Conservation (phyloP, 1,139 yeast species). For the Casaregolazyma lundiana region DNA sequence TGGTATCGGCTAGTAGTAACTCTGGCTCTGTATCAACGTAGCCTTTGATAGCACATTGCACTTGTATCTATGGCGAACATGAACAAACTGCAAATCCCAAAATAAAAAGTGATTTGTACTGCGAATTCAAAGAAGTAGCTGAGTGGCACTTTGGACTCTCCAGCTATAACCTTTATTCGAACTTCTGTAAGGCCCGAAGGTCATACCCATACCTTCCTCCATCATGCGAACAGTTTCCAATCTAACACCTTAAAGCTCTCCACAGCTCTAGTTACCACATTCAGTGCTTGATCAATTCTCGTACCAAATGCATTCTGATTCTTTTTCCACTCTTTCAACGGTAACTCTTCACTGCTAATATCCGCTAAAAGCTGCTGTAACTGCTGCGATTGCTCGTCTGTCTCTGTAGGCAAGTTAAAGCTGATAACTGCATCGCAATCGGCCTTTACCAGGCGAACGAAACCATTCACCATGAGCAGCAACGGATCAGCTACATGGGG, state of each 20-base stretch:
- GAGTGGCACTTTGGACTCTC: no score
- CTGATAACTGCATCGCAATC: constrained; percentile 62
- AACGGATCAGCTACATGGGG: constrained; percentile 18
- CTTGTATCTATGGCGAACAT: no score
- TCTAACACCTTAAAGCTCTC: constrained; percentile 9
- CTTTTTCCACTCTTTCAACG: constrained; percentile 1
- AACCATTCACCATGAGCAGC: constrained; percentile 43
- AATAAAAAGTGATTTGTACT: no score
- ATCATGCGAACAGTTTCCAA: constrained; percentile 8
- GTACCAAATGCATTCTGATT: neutral
- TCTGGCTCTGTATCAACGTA: no score
- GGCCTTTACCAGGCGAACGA: constrained; percentile 48
- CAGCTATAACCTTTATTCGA: no score
- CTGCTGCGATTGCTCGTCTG: neutral
- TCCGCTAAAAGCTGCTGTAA: neutral
- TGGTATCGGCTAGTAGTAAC: no score
- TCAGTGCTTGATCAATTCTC: constrained; percentile 3
- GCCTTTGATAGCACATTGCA: no score
- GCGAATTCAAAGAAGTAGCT: no score
- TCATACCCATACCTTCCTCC: no score
- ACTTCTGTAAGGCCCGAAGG: no score
- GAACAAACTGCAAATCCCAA: no score
- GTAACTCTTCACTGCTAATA: neutral
- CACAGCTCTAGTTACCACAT: neutral
- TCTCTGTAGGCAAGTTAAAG: constrained; percentile 46